phyloP scores from a whole-genome alignment of 768 basidiomycete genomes.

The Mycena polygramma region DNA sequence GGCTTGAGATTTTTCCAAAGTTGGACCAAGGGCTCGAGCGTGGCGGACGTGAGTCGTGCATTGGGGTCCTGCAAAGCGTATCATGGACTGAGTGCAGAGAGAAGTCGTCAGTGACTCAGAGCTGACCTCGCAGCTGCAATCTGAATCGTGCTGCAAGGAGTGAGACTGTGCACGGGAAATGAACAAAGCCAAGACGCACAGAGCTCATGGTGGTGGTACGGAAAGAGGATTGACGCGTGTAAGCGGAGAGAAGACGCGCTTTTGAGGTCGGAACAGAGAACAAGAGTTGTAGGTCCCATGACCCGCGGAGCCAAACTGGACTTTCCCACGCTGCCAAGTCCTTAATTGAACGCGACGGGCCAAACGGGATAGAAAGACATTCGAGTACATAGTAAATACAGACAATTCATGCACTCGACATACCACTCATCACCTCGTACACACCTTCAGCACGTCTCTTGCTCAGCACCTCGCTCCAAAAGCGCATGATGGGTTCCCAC shows the following conservation, averaged over 20 bases:
- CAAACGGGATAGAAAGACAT: too few relatives aligned
- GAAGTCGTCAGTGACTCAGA: background rate
- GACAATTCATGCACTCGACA: constrained; percentile 6
- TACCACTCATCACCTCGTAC: constrained; percentile 75
- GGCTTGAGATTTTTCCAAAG: constrained; percentile 18
- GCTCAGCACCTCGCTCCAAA: constrained; percentile 82
- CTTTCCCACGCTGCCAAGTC: too few relatives aligned
- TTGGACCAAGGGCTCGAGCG: constrained; percentile 23
- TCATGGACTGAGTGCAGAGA: background rate
- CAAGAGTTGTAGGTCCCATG: constrained; percentile 10
- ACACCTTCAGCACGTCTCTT: constrained; percentile 71
- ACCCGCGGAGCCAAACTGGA: background rate
- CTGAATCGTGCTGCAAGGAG: constrained; percentile 10
- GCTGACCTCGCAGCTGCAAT: constrained; percentile 28
- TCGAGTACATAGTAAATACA: too few relatives aligned
- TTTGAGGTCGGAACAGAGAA: background rate
- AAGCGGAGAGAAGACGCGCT: constrained; percentile 19
- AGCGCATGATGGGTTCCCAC: constrained; percentile 88
- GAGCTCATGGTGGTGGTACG: constrained; percentile 15
- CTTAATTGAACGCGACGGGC: too few relatives aligned
- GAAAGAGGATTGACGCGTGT: constrained; percentile 13
- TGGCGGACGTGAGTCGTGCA: constrained; percentile 29
- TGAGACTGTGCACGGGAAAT: background rate
- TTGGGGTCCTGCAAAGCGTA: constrained; percentile 24
- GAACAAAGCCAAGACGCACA: constrained; percentile 7